A percentile compares a stretch with the other conserved stretches of the same genome.
phyloP scores from a whole-genome alignment of 768 basidiomycete genomes.

The Lactarius akahatsu region DNA sequence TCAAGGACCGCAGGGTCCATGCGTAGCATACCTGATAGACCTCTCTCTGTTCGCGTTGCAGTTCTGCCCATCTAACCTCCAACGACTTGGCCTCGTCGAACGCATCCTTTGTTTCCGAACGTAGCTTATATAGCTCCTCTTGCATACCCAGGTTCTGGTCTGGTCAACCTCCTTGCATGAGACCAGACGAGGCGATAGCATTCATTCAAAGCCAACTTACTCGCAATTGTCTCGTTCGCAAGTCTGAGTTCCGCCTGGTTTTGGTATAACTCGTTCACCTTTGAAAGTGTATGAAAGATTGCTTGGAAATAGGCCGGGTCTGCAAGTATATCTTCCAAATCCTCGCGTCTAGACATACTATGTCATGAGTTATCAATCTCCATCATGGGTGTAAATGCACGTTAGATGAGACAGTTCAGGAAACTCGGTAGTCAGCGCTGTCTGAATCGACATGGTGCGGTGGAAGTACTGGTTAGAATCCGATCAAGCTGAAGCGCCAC shows the following conservation, averaged over 20 bases:
- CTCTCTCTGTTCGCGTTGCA: conserved; percentile 86
- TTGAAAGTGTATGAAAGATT: conserved; percentile 73
- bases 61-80: conserved; percentile 79
- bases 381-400: conserved; percentile 39
- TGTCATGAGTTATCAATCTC: background rate
- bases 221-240: conserved; percentile 85
- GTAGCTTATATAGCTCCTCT: conserved; percentile 68
- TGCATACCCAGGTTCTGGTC: conserved; percentile 76
- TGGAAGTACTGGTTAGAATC: background rate
- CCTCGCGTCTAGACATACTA: conserved; percentile 61
- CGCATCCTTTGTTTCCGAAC: conserved; percentile 80
- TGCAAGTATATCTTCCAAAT: conserved; percentile 83
- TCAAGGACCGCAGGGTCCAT: background rate
- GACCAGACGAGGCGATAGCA: conserved; percentile 20
- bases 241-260: conserved; percentile 74
- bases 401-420: conserved; percentile 72
- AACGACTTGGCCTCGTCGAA: conserved; percentile 84
- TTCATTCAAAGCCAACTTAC: conserved; percentile 46
- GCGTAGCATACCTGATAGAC: conserved; percentile 69
- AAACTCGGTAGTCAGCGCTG: conserved; percentile 50
- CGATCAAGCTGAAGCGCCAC: background rate
- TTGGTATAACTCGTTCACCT: conserved; percentile 72
- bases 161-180: conserved; percentile 35
- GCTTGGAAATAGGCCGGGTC: conserved; percentile 88
- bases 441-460: conserved; percentile 27